A percentile compares a stretch with the other conserved stretches of the same genome.
Evolutionary conservation across 257 asterid genomes (phyloP).

Genomic region (Thymus quinquecostatus): DNA sequence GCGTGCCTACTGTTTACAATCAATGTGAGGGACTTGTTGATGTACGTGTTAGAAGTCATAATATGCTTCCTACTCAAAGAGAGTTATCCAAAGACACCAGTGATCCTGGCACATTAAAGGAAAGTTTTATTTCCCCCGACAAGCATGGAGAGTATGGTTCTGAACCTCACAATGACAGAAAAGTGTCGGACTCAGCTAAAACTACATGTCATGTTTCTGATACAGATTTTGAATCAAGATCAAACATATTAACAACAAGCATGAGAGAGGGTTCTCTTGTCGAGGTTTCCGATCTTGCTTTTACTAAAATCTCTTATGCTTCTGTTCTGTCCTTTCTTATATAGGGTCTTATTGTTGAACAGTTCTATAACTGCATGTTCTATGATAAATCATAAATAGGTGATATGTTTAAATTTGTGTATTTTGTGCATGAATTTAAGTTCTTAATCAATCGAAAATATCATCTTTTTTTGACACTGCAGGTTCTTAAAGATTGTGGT

Average conservation of each 20-base stretch:
- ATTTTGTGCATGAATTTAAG: slow-evolving; percentile 13
- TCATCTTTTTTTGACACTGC: slow-evolving; percentile 34
- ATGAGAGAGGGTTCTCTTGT: slow-evolving; percentile 74
- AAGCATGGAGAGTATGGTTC: slow-evolving; percentile 44
- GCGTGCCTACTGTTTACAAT: slow-evolving; percentile 38
- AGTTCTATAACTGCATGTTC: slow-evolving; percentile 6
- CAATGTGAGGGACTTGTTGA: slow-evolving; percentile 46
- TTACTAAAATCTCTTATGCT: slow-evolving; percentile 22
- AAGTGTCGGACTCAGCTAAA: slow-evolving; percentile 42
- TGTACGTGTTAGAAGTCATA: slow-evolving; percentile 28
- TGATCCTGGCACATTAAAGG: slow-evolving; percentile 42
- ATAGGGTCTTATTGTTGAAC: slow-evolving; percentile 11
- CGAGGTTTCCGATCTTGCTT: slow-evolving; percentile 66
- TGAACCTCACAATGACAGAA: slow-evolving; percentile 45
- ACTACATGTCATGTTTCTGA: slow-evolving; percentile 45
- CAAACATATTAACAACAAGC: slow-evolving; percentile 32
- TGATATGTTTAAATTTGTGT: slow-evolving; percentile 8
- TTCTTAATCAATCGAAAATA: slow-evolving; percentile 17
- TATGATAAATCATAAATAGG: neutral
- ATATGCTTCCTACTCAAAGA: slow-evolving; percentile 38
- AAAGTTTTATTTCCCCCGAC: slow-evolving; percentile 34
- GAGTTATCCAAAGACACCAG: slow-evolving; percentile 42
- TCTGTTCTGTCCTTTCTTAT: slow-evolving; percentile 19
- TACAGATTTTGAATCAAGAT: slow-evolving; percentile 41
- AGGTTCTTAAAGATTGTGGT: slow-evolving; percentile 83